These are phyloP conservation scores for Claviceps arundinis DNA, from an alignment of 2,329 filamentous ascomycete genomes.

Conservation along the genomic window DNA sequence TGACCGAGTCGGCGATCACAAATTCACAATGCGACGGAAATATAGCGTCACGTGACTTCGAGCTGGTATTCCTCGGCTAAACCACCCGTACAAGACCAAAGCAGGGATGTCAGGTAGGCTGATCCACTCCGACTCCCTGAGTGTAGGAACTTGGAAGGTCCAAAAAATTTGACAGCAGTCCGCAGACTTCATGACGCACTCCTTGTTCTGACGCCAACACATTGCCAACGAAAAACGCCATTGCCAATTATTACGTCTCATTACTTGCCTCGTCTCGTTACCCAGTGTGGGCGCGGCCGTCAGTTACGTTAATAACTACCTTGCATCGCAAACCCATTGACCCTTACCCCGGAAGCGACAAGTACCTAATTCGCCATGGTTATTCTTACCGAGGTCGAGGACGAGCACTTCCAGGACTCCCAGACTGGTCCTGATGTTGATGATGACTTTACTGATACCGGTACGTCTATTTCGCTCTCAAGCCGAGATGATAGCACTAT, in stretches of 20 bases:
- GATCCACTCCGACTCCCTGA: neutral
- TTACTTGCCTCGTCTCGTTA: neutral
- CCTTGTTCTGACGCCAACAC: neutral
- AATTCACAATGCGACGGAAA: too few species aligned
- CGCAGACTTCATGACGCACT: constrained; percentile 1
- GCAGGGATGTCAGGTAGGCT: neutral
- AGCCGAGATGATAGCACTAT: neutral
- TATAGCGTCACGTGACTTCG: neutral
- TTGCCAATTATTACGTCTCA: too few species aligned
- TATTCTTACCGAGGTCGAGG: constrained; percentile 90
- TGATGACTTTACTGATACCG: constrained; percentile 87
- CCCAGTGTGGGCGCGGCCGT: neutral
- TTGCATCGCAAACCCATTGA: neutral
- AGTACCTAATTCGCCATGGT: constrained; percentile 53
- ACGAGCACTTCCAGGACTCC: constrained; percentile 76
- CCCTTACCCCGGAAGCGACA: neutral
- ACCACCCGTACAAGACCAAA: neutral
- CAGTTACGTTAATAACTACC: too few species aligned
- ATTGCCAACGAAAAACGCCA: neutral
- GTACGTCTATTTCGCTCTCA: constrained; percentile 34
- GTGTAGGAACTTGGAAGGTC: neutral
- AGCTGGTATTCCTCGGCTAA: constrained; percentile 3
- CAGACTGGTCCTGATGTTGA: constrained; percentile 64
- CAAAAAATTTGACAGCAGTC: constrained; percentile 3
- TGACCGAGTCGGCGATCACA: too few species aligned